phyloP scores from a whole-genome alignment of 495 filamentous ascomycete species.

The Daldinia concentrica region DNA sequence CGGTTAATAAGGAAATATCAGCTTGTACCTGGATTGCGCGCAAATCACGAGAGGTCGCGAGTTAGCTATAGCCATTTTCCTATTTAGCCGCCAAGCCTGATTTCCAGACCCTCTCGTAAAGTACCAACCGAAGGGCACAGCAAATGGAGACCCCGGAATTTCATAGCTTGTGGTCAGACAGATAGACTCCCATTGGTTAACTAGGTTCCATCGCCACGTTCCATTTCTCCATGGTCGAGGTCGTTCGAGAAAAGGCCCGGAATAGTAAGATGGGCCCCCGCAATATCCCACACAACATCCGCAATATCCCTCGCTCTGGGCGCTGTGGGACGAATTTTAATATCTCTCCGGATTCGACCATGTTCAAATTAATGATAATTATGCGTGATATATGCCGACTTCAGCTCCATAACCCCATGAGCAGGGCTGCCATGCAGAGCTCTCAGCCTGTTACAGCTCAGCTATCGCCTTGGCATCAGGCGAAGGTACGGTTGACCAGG shows the following conservation, averaged over 20 bases:
- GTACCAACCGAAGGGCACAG: slow-evolving; percentile 31
- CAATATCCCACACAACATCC: slow-evolving; percentile 33
- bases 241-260: slow-evolving; percentile 33
- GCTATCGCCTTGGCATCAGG: slow-evolving; percentile 24
- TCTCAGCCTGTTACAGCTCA: slow-evolving; percentile 32
- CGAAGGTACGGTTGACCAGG: too few relatives aligned
- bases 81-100: slow-evolving; percentile 44
- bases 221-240: slow-evolving; percentile 36
- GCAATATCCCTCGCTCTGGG: slow-evolving; percentile 17
- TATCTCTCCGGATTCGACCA: slow-evolving; percentile 12
- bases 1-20: slow-evolving; percentile 44
- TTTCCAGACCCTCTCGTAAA: slow-evolving; percentile 28
- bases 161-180: slow-evolving; percentile 2
- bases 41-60: slow-evolving; percentile 32
- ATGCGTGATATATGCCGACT: background rate
- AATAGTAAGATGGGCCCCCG: slow-evolving; percentile 25
- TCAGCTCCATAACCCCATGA: slow-evolving; percentile 30
- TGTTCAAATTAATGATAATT: slow-evolving; percentile 4
- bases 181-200: slow-evolving; percentile 10
- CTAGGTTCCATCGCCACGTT: slow-evolving; percentile 35
- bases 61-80: slow-evolving; percentile 34
- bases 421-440: slow-evolving; percentile 17
- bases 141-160: slow-evolving; percentile 33
- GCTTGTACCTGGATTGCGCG: slow-evolving; percentile 19
- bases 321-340: slow-evolving; percentile 9